Conservation (phyloP, 2,329 filamentous ascomycete species). For the Lachnellula occidentalis region DNA sequence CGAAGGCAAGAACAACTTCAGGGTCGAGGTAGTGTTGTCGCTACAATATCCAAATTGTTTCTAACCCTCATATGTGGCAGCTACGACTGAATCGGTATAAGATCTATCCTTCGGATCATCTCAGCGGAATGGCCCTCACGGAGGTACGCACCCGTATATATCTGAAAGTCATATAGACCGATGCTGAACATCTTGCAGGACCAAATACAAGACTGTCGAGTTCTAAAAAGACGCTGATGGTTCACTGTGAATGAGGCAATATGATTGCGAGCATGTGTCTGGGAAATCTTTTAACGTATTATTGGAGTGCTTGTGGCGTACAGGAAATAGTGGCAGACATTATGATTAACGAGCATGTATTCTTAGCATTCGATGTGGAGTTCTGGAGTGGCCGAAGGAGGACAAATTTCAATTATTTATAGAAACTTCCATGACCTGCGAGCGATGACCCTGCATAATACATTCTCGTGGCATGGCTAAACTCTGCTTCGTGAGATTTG, state of each 20-base stretch:
- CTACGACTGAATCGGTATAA: constrained; percentile 21
- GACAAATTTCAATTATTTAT: too few relatives aligned
- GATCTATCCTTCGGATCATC: constrained; percentile 15
- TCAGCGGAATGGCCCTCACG: constrained; percentile 4
- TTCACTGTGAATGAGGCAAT: neutral
- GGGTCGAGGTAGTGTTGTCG: constrained; percentile 14
- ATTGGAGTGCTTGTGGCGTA: too few relatives aligned
- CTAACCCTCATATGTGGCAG: constrained; percentile 5
- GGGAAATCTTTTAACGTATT: neutral
- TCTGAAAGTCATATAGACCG: neutral
- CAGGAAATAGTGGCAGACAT: too few relatives aligned
- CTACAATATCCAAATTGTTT: neutral
- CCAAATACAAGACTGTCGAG: constrained; percentile 18
- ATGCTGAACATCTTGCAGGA: constrained; percentile 6
- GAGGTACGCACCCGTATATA: constrained; percentile 6
- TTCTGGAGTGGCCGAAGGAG: too few relatives aligned
- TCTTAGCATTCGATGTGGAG: too few relatives aligned
- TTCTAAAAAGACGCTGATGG: constrained; percentile 5
- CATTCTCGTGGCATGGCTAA: too few relatives aligned
- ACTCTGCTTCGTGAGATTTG: too few relatives aligned
- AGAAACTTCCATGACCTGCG: too few relatives aligned
- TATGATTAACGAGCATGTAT: too few relatives aligned
- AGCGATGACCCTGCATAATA: too few relatives aligned
- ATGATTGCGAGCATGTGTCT: neutral
- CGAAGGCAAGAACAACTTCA: constrained; percentile 20